phyloP scores from a whole-genome alignment of 495 filamentous ascomycete species.

The Lophiotrema nucula region DNA sequence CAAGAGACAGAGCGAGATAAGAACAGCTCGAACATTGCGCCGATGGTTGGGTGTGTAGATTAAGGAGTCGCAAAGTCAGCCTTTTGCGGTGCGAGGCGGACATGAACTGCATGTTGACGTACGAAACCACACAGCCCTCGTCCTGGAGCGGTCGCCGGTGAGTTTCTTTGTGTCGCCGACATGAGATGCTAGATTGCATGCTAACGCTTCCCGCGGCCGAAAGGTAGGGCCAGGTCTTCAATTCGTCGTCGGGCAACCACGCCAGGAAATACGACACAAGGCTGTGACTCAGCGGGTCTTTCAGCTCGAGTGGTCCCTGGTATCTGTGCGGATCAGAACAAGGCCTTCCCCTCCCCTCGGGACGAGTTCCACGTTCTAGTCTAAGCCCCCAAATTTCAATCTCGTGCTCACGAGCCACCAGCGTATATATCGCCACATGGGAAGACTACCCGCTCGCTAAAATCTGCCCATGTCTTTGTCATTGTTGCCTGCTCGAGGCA shows the following conservation, averaged over 20 bases:
- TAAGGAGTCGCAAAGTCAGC: conserved; percentile 16
- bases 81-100: conserved; percentile 10
- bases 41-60: not conserved
- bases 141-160: conserved; percentile 6
- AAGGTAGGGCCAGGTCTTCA: conserved; percentile 1
- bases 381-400: conserved; percentile 25
- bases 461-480: conserved; percentile 3
- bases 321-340: conserved; percentile 4
- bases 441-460: not conserved
- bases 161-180: conserved; percentile 3
- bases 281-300: conserved; percentile 34
- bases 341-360: not conserved
- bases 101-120: conserved; percentile 27
- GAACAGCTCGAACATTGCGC: not conserved
- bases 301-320: conserved; percentile 18
- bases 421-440: conserved; percentile 25
- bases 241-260: conserved; percentile 7
- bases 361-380: conserved; percentile 19
- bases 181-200: not conserved
- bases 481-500: conserved; percentile 22
- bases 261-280: not conserved
- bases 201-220: conserved; percentile 6
- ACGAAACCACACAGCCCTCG: conserved; percentile 20
- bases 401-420: conserved; percentile 24
- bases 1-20: not conserved